Evolutionary conservation across 2,329 filamentous ascomycete species (phyloP).

Genomic region (Penicillium brevicompactum): DNA sequence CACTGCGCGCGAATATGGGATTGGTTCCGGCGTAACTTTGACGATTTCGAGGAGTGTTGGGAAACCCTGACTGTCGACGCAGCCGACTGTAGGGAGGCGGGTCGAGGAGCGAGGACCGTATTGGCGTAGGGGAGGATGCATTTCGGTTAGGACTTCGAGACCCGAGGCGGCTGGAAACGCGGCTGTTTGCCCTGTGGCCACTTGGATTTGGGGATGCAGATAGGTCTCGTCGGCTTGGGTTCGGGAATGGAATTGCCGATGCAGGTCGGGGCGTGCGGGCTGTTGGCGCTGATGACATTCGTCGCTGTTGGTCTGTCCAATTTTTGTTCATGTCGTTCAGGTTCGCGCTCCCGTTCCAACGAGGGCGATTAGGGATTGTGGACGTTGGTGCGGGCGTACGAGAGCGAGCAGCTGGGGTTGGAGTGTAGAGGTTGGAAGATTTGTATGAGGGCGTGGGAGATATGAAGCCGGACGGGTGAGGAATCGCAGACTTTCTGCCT

Average conservation of each 20-base stretch:
- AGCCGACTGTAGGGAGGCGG: constrained; percentile 48
- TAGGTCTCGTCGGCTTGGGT: constrained; percentile 45
- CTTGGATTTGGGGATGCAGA: constrained; percentile 43
- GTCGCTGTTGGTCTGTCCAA: constrained; percentile 59
- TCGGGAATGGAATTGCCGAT: constrained; percentile 45
- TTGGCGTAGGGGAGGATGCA: constrained; percentile 30
- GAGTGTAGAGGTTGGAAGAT: constrained; percentile 52
- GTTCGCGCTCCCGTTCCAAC: constrained; percentile 73
- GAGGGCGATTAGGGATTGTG: constrained; percentile 60
- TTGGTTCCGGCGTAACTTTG: constrained; percentile 40
- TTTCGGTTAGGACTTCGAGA: constrained; percentile 35
- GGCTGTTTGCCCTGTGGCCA: constrained; percentile 35
- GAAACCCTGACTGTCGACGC: constrained; percentile 29
- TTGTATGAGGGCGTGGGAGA: constrained; percentile 40
- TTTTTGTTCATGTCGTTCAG: constrained; percentile 65
- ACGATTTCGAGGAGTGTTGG: constrained; percentile 38
- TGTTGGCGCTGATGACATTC: constrained; percentile 28
- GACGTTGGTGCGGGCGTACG: constrained; percentile 48
- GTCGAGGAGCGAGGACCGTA: constrained; percentile 34
- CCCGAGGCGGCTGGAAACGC: constrained; percentile 34
- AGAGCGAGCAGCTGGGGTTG: constrained; percentile 49
- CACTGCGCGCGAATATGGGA: constrained; percentile 31
- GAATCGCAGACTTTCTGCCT: constrained; percentile 41
- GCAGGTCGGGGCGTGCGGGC: constrained; percentile 37
- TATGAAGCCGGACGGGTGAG: constrained; percentile 31